Evolutionary conservation across 495 filamentous ascomycete species (phyloP), one percentile per base, ranked within the genome.

Genomic region (Chaetomidium leptoderma): DNA sequence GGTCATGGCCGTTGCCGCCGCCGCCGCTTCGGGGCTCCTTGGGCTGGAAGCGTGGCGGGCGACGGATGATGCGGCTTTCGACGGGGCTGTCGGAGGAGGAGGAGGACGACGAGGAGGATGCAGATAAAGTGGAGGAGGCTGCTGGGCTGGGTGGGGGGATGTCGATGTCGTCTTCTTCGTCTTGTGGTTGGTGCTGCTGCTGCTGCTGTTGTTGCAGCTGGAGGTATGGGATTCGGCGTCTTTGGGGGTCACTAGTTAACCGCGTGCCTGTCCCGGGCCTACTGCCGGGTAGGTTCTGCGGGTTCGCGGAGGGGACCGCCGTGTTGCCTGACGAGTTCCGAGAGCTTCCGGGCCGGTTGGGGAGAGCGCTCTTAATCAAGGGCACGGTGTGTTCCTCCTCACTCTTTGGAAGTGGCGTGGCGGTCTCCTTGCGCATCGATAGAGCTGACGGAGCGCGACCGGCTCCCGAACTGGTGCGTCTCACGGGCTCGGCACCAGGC

Each of bases 271-370:
- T 40, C 45, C 52, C 51, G 49, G 50, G 55, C 49, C 30, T 47
- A 13, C 49, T 58, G 16, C 19, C 44, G n/a, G 49, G 52, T 59
- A 71, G 65, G 35, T 64, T 72, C 26, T 71, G 71, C 58, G 70
- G 65, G 39, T 62, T 72, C 23, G 70, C 70, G 2, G 63, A 65
- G 24, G 66, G 78, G 30, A 81, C 74, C 2, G 83, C 67, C 4
- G 83, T 83, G 37, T 76, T 80, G 23, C 77, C 72, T n/a, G 84
- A 86, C 10, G 83, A 84, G 21, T 76, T 83, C 32, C 84, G 81
- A 5, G 78, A 76, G n/a, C 74, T 65, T 11, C 65, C 60, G 1
- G 78, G 76, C 26, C 72, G 72, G 14, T 63, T 40, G 8, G 62
- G 61, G 35, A 60, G 35, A 9, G 61, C 61, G 55, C 66, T 72